A percentile compares a stretch with the other conserved stretches of the same genome.
Conservation (phyloP, 2,329 filamentous ascomycete genomes). For the Trichoderma polysporum region DNA sequence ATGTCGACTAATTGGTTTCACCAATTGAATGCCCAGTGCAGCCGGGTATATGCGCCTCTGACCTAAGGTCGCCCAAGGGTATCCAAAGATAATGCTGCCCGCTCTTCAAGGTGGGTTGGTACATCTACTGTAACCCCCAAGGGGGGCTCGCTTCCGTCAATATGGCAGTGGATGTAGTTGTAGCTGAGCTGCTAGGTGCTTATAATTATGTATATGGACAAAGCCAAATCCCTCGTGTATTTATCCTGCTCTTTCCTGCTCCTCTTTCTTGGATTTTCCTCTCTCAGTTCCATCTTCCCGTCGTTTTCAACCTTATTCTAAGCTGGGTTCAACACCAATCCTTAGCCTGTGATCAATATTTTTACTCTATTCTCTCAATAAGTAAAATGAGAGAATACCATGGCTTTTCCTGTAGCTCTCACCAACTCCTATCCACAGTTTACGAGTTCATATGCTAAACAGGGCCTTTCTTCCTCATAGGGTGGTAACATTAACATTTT, state of each 20-base stretch:
- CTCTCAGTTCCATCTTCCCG: not conserved
- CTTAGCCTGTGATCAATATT: slow-evolving; percentile 22
- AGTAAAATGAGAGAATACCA: slow-evolving; percentile 66
- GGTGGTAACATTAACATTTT: slow-evolving; percentile 65
- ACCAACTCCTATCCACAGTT: not conserved
- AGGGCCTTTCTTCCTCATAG: slow-evolving; percentile 24
- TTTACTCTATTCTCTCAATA: slow-evolving; percentile 34
- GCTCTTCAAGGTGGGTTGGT: slow-evolving; percentile 3
- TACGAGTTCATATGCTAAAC: slow-evolving; percentile 27
- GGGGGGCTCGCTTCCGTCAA: slow-evolving; percentile 5
- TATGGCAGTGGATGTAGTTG: not conserved
- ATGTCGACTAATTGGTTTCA: not conserved
- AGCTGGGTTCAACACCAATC: slow-evolving; percentile 37
- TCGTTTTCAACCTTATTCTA: slow-evolving; percentile 29
- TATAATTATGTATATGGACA: not conserved
- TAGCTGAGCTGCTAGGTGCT: not conserved
- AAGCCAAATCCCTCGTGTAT: not conserved
- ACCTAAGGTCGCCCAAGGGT: not conserved
- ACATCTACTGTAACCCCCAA: slow-evolving; percentile 1
- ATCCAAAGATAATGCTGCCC: slow-evolving; percentile 15
- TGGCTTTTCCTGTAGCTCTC: slow-evolving; percentile 61
- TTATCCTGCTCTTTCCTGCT: slow-evolving; percentile 7
- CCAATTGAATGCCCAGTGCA: not conserved
- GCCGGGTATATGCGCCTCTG: not conserved
- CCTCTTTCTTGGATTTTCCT: not conserved